A percentile compares a stretch with the other conserved stretches of the same genome.
Conservation (phyloP, 768 basidiomycete species). For the Kwoniella pini region DNA sequence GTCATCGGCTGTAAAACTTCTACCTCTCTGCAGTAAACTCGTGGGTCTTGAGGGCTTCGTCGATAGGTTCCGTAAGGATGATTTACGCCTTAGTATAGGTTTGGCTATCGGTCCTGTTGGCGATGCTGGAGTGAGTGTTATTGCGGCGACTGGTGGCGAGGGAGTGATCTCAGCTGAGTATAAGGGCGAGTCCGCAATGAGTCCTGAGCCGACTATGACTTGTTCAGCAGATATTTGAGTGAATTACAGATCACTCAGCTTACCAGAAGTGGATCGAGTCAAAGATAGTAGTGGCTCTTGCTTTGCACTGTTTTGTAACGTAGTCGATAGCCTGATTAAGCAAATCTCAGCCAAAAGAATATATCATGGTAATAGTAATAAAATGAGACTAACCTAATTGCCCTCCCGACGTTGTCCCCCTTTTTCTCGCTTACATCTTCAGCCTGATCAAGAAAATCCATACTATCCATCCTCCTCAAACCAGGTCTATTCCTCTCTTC, state of each 20-base stretch:
- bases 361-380: no score
- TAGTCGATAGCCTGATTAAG: conserved; percentile 36
- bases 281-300: conserved; percentile 22
- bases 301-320: conserved; percentile 45
- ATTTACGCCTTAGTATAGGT: conserved; percentile 16
- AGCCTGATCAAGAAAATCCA: conserved; percentile 45
- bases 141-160: conserved; percentile 15
- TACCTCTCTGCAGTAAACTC: conserved; percentile 43
- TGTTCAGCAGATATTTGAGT: not conserved
- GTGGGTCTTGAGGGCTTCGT: conserved; percentile 24
- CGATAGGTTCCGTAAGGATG: conserved; percentile 19
- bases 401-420: conserved; percentile 24
- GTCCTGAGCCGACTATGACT: conserved; percentile 9
- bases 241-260: not conserved
- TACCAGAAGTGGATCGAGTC: conserved; percentile 22
- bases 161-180: conserved; percentile 4
- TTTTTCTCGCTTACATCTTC: conserved; percentile 11
- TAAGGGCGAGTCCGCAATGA: conserved; percentile 1
- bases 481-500: conserved; percentile 33
- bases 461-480: conserved; percentile 38
- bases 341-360: not conserved
- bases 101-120: conserved; percentile 13
- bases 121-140: conserved; percentile 36
- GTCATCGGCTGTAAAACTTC: conserved; percentile 49
- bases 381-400: conserved; percentile 31